Base-by-base conservation (phyloP, 768 basidiomycete species). In the Boletus patriciae region DNA sequence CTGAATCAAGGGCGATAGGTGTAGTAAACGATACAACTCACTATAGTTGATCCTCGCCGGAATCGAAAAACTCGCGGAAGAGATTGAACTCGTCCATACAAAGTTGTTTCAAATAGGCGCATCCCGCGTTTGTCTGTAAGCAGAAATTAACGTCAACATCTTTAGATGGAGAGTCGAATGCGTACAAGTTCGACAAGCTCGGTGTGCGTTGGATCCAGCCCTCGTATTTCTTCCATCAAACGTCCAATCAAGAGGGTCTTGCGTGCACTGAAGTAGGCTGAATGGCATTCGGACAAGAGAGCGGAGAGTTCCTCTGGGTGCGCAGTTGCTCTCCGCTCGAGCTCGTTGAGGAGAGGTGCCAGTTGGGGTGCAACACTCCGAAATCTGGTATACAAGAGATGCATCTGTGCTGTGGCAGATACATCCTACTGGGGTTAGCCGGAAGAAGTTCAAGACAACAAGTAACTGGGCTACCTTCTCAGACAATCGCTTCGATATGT, bases 301-400 rank as follows among this genome's bases (percentile, higher is more conserved):
- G 88, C 80, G 0, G 82, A 83, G 19, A 97, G 78, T 55, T 96
- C 95, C n/a, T 90, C 88, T 0, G 93, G 93, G 66, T 93, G 88
- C 0, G 82, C 74, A 13, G 73, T 69, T 0, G 88, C 88, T 2
- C 94, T 81, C 10, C 88, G 79, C 71, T 97, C 94, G 21, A 98
- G 83, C 65, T 98, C 95, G 33, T 81, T 80, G 3, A 98, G 75
- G 6, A 98, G 80, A 2, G 93, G 91, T 0, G 85, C 77, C 2
- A 97, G 77, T 27, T 89, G 84, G 8, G 80, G 70, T 0, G 93
- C 82, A 2, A 92, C 82, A 18, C 84, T 82, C 37, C 77, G 76
- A 73, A 98, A 98, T 52, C 96, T 88, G 15, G 92, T 88, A 73
- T 98, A 98, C 2, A 98, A 77, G 6, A 98, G 82, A 63, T 94